These are phyloP conservation scores for Lathyrus sativus DNA, from an alignment of 306 rosid species.

Conservation along the genomic window DNA sequence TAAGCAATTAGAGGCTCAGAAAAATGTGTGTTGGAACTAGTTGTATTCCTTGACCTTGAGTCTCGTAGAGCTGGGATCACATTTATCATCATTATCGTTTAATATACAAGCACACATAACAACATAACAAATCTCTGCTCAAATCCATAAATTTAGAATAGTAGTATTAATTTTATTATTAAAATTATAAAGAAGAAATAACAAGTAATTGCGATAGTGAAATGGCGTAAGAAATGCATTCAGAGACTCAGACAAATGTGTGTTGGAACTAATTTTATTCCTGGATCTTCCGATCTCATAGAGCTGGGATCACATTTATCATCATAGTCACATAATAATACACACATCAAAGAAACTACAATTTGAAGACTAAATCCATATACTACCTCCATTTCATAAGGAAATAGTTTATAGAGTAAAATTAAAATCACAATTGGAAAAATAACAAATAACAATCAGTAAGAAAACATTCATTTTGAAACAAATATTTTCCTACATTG, in stretches of 20 bases:
- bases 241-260: conserved; percentile 1
- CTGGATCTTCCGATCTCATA: neutral
- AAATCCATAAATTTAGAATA: too few relatives aligned
- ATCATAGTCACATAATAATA: neutral
- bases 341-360: too few relatives aligned
- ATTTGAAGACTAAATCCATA: too few relatives aligned
- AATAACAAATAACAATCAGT: too few relatives aligned
- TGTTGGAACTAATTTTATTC: conserved; percentile 16
- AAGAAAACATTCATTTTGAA: too few relatives aligned
- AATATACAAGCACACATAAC: too few relatives aligned
- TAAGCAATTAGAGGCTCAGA: conserved; percentile 37
- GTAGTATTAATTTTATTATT: too few relatives aligned
- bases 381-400: too few relatives aligned
- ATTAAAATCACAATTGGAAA: too few relatives aligned
- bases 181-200: neutral
- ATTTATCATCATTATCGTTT: conserved; percentile 45
- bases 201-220: neutral
- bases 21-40: conserved; percentile 41
- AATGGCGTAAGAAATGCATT: neutral
- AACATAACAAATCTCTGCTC: too few relatives aligned
- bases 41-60: conserved; percentile 45
- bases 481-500: too few relatives aligned
- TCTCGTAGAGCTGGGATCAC: conserved; percentile 61
- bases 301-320: conserved; percentile 22
- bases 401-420: too few relatives aligned